These are phyloP conservation scores for Tephrocybe rancida DNA, from an alignment of 768 basidiomycete genomes.

Conservation along the genomic window DNA sequence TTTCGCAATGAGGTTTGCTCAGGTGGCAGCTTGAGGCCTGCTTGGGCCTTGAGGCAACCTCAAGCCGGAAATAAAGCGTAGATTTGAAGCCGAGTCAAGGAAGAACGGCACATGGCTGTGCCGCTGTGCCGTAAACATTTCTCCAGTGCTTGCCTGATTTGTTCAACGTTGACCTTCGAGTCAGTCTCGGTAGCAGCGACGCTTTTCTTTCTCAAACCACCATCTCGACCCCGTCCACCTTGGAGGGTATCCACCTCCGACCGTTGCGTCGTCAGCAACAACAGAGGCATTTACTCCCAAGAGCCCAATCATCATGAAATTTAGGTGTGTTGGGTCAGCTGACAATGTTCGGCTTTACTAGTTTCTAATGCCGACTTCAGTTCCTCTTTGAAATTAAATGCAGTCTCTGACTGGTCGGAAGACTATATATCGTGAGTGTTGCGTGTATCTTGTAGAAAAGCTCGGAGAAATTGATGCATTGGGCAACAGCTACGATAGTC, in stretches of 20 bases:
- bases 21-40: too few species aligned
- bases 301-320: too few species aligned
- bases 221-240: conserved; percentile 6
- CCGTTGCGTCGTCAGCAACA: conserved; percentile 26
- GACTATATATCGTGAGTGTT: conserved; percentile 81
- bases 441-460: not conserved
- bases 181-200: not conserved
- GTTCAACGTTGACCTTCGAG: too few species aligned
- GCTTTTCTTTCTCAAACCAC: conserved; percentile 3
- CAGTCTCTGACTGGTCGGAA: conserved; percentile 91
- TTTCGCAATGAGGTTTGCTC: too few species aligned
- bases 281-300: conserved; percentile 23
- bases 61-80: too few species aligned
- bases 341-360: not conserved
- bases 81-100: too few species aligned
- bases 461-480: not conserved
- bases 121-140: not conserved
- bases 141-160: conserved; percentile 1
- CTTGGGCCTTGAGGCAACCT: too few species aligned
- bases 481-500: conserved; percentile 68
- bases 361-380: conserved; percentile 41
- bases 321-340: conserved; percentile 44
- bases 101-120: conserved; percentile 4
- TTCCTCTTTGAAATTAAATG: conserved; percentile 89
- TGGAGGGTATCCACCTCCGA: conserved; percentile 44